These are phyloP conservation scores for Diaporthe amygdali DNA, from an alignment of 2,329 filamentous ascomycete species.

Conservation along the genomic window DNA sequence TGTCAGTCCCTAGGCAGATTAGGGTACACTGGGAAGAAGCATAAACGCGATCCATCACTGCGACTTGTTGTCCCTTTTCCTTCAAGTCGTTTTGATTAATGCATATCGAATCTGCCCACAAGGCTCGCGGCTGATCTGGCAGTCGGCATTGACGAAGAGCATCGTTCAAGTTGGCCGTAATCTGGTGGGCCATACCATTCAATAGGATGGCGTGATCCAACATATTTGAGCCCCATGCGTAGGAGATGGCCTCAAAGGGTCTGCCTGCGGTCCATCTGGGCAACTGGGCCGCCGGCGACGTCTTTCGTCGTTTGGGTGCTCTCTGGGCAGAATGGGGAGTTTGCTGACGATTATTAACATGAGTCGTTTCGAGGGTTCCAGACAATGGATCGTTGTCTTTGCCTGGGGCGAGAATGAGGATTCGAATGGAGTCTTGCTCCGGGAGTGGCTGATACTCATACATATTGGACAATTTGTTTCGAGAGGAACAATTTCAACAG, in stretches of 20 bases:
- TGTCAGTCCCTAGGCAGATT: conserved; percentile 3
- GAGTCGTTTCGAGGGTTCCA: background rate
- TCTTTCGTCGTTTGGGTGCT: background rate
- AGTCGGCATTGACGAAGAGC: background rate
- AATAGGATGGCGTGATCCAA: background rate
- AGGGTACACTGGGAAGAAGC: background rate
- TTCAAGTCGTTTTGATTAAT: background rate
- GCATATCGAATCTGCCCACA: conserved; percentile 1
- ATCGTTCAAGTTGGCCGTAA: background rate
- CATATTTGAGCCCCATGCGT: background rate
- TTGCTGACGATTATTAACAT: background rate
- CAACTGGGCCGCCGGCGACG: background rate
- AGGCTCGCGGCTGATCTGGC: rapidly evolving
- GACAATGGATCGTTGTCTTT: background rate
- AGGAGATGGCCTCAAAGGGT: conserved; percentile 7
- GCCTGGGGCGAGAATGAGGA: background rate
- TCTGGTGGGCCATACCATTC: background rate
- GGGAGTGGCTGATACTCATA: background rate
- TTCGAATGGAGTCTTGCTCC: background rate
- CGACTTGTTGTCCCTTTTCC: conserved; percentile 7
- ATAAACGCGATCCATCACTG: conserved; percentile 4
- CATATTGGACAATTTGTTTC: background rate
- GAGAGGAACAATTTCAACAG: no score
- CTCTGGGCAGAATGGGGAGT: background rate
- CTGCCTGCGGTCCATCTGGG: background rate